Percentiles rank a stretch among this genome's conserved stretches.
These are phyloP conservation scores for Pestalotiopsis sp. DNA, from an alignment of 2,329 filamentous ascomycete genomes.

Conservation along the genomic window DNA sequence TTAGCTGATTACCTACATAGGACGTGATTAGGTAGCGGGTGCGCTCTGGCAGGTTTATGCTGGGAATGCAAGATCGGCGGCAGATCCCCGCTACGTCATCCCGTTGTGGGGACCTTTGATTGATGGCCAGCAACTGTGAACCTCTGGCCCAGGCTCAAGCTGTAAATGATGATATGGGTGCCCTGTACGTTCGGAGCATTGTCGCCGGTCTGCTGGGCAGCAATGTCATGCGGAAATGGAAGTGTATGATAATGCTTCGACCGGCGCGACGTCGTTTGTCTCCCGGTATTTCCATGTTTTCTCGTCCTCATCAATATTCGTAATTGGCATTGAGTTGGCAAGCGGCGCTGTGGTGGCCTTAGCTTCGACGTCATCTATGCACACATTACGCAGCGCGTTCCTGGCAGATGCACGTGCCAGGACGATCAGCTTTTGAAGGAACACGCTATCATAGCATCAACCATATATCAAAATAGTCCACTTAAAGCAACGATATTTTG, in stretches of 20 bases:
- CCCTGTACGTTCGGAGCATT: not conserved
- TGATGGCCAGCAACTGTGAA: not conserved
- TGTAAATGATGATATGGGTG: not conserved
- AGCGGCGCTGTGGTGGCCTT: not conserved
- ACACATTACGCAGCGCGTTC: not conserved
- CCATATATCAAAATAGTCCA: not conserved
- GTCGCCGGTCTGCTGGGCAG: no score
- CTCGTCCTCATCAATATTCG: not conserved
- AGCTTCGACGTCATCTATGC: not conserved
- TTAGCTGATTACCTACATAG: not conserved
- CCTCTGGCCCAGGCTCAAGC: not conserved
- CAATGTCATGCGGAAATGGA: no score
- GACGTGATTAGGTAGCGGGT: not conserved
- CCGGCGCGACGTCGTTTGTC: no score
- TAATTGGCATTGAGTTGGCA: not conserved
- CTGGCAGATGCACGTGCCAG: not conserved
- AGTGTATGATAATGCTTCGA: no score
- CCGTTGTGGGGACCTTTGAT: not conserved
- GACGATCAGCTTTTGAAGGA: not conserved
- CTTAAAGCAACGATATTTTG: not conserved
- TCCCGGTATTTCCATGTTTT: not conserved
- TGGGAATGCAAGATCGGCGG: not conserved
- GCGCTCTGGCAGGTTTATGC: constrained; percentile 1
- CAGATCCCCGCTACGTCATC: not conserved
- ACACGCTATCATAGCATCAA: no score